Evolutionary conservation across 768 basidiomycete species (phyloP).

Genomic region (Cytidiella melzeri): DNA sequence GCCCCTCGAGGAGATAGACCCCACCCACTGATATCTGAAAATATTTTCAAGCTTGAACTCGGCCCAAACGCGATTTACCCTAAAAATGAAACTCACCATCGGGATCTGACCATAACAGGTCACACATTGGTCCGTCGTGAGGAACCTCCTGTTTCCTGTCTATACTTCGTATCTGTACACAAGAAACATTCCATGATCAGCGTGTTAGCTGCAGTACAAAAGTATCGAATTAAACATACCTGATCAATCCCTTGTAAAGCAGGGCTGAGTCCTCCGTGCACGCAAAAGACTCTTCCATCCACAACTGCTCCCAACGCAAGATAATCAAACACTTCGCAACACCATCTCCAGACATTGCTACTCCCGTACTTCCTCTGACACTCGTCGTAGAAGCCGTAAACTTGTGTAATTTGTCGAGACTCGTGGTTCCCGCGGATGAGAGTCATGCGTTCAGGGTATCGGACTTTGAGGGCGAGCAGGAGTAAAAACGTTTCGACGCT

Average conservation of each 20-base stretch:
- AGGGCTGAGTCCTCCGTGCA: conserved; percentile 94
- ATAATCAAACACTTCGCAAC: conserved; percentile 98
- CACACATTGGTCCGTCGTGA: conserved; percentile 98
- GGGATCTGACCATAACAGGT: conserved; percentile 98
- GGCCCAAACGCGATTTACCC: too few species aligned
- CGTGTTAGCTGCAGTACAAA: too few species aligned
- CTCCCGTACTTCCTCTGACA: conserved; percentile 94
- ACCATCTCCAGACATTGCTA: conserved; percentile 95
- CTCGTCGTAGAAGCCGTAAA: conserved; percentile 93
- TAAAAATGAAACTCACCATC: conserved; percentile 61
- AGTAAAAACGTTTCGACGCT: conserved; percentile 94
- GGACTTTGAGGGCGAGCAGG: conserved; percentile 90
- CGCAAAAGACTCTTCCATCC: conserved; percentile 96
- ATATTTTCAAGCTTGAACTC: too few species aligned
- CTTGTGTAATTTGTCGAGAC: conserved; percentile 94
- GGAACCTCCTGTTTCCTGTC: conserved; percentile 97
- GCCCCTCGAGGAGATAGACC: conserved; percentile 97
- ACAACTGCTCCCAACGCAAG: conserved; percentile 91
- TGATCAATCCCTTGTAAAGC: conserved; percentile 83
- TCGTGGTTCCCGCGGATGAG: conserved; percentile 98
- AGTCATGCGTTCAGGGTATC: conserved; percentile 95
- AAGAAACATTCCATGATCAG: too few species aligned
- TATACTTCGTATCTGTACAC: conserved; percentile 76
- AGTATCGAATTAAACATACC: conserved; percentile 42
- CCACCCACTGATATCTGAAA: conserved; percentile 85